Evolutionary conservation across 2,329 filamentous ascomycete genomes (phyloP), one percentile per base, ranked within the genome.

Genomic region (Rhynchosporium secalis): DNA sequence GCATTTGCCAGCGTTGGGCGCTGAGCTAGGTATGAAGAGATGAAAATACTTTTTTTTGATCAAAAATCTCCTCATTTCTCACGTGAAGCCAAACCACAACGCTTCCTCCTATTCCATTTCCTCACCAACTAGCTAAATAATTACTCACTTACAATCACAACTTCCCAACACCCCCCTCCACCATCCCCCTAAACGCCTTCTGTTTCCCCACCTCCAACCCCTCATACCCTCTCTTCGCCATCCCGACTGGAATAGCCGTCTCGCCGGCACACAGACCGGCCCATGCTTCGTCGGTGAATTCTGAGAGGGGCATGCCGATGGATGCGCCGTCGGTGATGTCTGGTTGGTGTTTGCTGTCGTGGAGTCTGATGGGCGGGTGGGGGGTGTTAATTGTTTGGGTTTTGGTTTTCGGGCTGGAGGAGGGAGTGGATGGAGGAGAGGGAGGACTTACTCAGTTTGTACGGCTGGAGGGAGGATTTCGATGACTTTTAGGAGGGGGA

Each of bases 301-400:
- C 69, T 3, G 68, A 69, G 28, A 83, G 62, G 3, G 80, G 79
- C 78, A 84, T 83, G 4, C 80, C 81, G 7, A 83, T 62, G 8
- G 71, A 67, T 2, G 75, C 72, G 5, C 80, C 79, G 13, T 72
- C 69, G 26, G 79, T 74, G 29, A 76, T 60, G 43, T 79, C 79
- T 61, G 79, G 68, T 46, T 68, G 65, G 36, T 69, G 64, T 28
- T 66, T 75, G 63, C 77, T 74, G 59, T 81, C 76, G 64, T 80
- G 78, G 0, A 81, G 63, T 64, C 20, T 20, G 20, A 1, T 20
- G 20, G 20, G 20, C 20, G 20, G 20, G 20, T 20, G 20, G 20
- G 20, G 20, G 20, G 20, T 20, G 20, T 20, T 20, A 20, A 1
- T 20, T 20, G 20, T 20, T 20, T 20, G 20, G 20, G 20, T 20